Base-by-base conservation (phyloP, 2,329 filamentous ascomycete species). In the Thelonectria olida region DNA sequence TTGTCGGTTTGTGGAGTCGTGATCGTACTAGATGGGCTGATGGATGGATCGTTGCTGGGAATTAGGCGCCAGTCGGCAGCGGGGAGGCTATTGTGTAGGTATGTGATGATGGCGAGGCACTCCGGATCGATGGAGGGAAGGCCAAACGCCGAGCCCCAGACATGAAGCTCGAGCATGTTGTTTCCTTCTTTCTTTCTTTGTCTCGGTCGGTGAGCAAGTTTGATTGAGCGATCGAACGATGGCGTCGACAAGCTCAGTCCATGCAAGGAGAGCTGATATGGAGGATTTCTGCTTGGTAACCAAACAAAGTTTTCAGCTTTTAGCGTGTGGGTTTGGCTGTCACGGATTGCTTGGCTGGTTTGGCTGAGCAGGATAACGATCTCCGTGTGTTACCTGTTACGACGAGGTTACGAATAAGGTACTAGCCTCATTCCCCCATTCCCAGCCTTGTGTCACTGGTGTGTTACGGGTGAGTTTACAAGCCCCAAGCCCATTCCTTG, bases 101-200 rank as follows among this genome's bases (percentile, higher is more conserved):
- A 94, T 54, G 92, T 88, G 67, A 97, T 88, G 42, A 90, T 84
- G 25, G 94, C 94, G 62, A 97, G 87, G 74, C 94, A 98, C 81
- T 97, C 92, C 45, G 95, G 84, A 73, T 98, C 94, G 71, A 98
- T 91, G 42, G 96, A 98, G 13, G 95, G 90, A 44, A 97, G 86
- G 39, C 89, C 89, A 76, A 97, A 97, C 39, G 92, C 94, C 55
- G 93, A 90, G 50, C 94, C 94, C 90, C 94, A 97, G 73, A 97
- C 86, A 79, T 97, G 91, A 62, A 99, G 86, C 79, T 95, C 87
- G 50, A 79, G 65, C 77, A 79, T 79, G 50, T 47, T 57, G 28
- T 31, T 7, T 12, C 12, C 28, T 12, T 31, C 38, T 27, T 27
- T 27, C 19, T 8, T 45, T n/a, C 4, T 25, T 28, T 25, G n/a